phyloP scores from a whole-genome alignment of 2,329 filamentous ascomycete species.

The Aspergillus fumigatiaffinis region DNA sequence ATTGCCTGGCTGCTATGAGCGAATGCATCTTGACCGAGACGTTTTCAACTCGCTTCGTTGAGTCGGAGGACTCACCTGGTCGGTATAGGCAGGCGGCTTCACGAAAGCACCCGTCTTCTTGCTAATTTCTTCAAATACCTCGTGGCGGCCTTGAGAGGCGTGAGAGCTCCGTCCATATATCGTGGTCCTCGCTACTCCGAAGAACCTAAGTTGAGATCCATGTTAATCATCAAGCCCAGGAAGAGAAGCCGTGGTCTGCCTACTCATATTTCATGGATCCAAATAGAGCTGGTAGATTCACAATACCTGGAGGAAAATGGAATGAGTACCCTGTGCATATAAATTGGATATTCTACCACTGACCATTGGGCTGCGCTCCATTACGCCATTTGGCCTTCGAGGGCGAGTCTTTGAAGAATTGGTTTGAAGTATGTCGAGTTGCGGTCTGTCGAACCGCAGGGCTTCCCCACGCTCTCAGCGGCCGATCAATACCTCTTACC shows the following conservation, averaged over 20 bases:
- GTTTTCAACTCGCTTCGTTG: not conserved
- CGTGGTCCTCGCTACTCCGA: conserved; percentile 13
- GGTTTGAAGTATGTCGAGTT: conserved; percentile 3
- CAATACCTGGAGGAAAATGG: conserved; percentile 3
- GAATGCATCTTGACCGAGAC: not conserved
- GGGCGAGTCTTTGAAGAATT: conserved; percentile 19
- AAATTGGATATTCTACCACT: not conserved
- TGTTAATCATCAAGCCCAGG: not conserved
- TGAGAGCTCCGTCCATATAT: conserved; percentile 1
- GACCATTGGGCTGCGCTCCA: conserved; percentile 15
- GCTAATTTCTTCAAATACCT: conserved; percentile 25
- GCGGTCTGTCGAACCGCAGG: conserved; percentile 1
- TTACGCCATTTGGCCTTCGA: conserved; percentile 24
- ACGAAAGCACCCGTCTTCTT: conserved; percentile 25
- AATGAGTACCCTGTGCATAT: not conserved
- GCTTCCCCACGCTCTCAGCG: conserved; percentile 7
- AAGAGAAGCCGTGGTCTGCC: conserved; percentile 2
- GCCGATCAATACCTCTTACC: not conserved
- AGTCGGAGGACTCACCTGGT: conserved; percentile 15
- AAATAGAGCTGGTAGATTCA: conserved; percentile 17
- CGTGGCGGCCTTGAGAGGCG: conserved; percentile 10
- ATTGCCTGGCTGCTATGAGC: conserved; percentile 17
- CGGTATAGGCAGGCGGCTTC: conserved; percentile 20
- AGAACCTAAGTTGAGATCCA: conserved; percentile 13
- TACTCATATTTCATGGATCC: conserved; percentile 22